Evolutionary conservation across 768 basidiomycete genomes (phyloP), one percentile per base, ranked within the genome.

Genomic region (Tulasnella sp.): DNA sequence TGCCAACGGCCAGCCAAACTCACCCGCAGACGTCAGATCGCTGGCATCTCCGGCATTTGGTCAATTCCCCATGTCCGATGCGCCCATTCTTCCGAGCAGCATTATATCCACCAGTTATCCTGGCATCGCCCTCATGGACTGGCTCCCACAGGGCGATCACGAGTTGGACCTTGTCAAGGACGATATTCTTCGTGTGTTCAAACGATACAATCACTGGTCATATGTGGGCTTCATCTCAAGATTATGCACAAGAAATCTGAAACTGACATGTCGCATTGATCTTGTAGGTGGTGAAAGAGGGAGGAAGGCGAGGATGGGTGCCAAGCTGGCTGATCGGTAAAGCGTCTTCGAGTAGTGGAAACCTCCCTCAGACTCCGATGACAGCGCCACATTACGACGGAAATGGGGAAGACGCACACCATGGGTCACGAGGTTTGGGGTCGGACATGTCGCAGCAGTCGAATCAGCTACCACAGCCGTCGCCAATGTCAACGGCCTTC

Each of bases 41-140:
- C 55, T 56, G 23, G 21, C 41, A 21, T 56, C 55, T 8, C 55
- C 55, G 2, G 23, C 43, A 17, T 38, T 38, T 15, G 24, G 64
- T 60, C 34, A 66, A 34, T 51, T 38, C 43, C 67, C 65, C 54
- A 64, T 66, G 17, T 52, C 64, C 3, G 84, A 82, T 68, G 87
- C 85, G 3, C 92, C 93, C 0, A 94, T 98, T 47, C 73, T 92
- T 47, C 93, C 94, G 0, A 70, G 87, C 60, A 87, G 85, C 73
- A 96, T 99, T 68, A 85, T 97, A 62, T 93, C 89, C n/a, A 94
- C 93, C 11, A 94, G 92, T 68, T 98, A 95, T 76, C 93, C 96
- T 7, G 96, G 94, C 29, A 77, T 97, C 60, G 93, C 92, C 0
- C 73, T 98, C 67, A 98, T 94, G 94, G 92, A 97, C 66, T 98